Percentiles rank a stretch among this genome's conserved stretches.
Evolutionary conservation across 345 rosid genomes (phyloP).

Genomic region (Brassica nigra): DNA sequence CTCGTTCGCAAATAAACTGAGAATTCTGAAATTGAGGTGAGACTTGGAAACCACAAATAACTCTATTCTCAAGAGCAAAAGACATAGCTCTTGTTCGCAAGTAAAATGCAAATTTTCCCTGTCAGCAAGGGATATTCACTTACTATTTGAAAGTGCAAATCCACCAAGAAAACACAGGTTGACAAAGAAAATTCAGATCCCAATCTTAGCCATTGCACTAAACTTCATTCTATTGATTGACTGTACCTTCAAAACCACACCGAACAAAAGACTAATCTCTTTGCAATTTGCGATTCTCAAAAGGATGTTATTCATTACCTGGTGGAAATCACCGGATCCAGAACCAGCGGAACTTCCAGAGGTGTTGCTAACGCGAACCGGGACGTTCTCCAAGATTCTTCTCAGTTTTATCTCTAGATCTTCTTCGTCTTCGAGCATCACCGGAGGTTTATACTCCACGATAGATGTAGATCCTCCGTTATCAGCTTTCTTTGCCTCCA

Average conservation of each 20-base stretch:
- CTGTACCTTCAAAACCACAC: not conserved
- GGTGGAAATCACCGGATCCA: conserved; percentile 96
- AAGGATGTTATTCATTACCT: conserved; percentile 46
- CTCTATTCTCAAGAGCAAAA: not conserved
- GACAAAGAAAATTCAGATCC: not conserved
- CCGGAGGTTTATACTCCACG: conserved; percentile 76
- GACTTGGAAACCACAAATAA: not conserved
- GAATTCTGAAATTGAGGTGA: not conserved
- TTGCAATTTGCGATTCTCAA: too few relatives aligned
- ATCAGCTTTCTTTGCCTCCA: conserved; percentile 49
- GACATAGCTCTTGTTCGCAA: not conserved
- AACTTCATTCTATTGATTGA: not conserved
- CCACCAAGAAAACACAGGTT: not conserved
- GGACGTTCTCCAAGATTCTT: conserved; percentile 88
- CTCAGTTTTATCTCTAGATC: conserved; percentile 91
- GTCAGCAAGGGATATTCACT: not conserved
- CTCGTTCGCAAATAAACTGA: not conserved
- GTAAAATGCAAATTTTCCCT: not conserved
- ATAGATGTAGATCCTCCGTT: conserved; percentile 55
- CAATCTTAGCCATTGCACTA: not conserved
- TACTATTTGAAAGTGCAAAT: not conserved
- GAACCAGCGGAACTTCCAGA: conserved; percentile 99
- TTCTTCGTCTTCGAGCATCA: conserved; percentile 82
- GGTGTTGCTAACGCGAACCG: conserved; percentile 90
- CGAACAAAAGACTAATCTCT: not conserved